phyloP scores from a whole-genome alignment of 805 yeast species.

The Starmerella powellii region DNA sequence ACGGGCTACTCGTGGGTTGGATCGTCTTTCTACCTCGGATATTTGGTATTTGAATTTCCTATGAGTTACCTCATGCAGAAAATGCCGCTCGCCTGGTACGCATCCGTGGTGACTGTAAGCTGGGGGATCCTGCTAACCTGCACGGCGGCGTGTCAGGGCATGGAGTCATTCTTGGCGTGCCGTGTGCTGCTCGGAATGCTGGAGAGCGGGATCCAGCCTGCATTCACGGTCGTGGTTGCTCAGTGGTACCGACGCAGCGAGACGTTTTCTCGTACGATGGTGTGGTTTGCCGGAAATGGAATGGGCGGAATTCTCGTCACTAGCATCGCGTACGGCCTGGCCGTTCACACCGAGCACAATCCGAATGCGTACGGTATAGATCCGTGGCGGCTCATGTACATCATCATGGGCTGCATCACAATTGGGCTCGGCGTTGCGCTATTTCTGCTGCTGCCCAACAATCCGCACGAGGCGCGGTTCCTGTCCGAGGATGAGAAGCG shows the following conservation, averaged over 20 bases:
- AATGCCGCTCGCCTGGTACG: conserved; percentile 43
- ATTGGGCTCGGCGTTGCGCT: conserved; percentile 39
- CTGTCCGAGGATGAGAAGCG: conserved; percentile 35
- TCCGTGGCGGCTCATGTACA: conserved; percentile 48
- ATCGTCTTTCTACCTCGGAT: conserved; percentile 50
- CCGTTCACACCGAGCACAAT: conserved; percentile 29
- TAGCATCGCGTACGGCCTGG: conserved; percentile 7
- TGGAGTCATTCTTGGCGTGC: conserved; percentile 36
- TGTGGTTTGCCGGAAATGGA: conserved; percentile 37
- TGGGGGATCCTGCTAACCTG: conserved; percentile 51
- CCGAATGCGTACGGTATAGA: not conserved
- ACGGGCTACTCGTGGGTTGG: conserved; percentile 35
- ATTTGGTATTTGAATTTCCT: conserved; percentile 44
- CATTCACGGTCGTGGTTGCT: conserved; percentile 43
- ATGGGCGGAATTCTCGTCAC: conserved; percentile 29
- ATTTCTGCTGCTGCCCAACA: conserved; percentile 43
- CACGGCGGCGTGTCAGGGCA: conserved; percentile 35
- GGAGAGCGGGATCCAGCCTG: conserved; percentile 45
- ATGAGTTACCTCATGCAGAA: conserved; percentile 38
- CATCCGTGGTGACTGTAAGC: conserved; percentile 36
- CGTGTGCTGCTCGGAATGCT: conserved; percentile 40
- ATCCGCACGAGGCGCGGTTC: conserved; percentile 34
- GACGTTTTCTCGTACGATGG: conserved; percentile 36
- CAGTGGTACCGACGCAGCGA: conserved; percentile 42
- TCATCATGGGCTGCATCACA: conserved; percentile 50